A percentile compares a stretch with the other conserved stretches of the same genome.
Evolutionary conservation across 805 yeast genomes (phyloP).

Genomic region (Starmera quercuum): DNA sequence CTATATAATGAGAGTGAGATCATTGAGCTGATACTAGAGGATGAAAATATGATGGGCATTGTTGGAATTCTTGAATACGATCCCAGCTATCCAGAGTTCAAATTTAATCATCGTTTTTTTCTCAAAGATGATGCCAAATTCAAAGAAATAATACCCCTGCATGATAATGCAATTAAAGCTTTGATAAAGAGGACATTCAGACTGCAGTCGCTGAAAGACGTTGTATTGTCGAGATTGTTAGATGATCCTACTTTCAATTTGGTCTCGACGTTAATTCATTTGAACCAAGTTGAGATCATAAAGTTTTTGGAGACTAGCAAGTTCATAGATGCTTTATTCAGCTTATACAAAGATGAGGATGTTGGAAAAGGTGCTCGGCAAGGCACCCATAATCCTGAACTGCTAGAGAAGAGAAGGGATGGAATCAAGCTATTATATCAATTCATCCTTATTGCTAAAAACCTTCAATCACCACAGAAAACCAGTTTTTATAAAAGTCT

Average conservation of each 20-base stretch:
- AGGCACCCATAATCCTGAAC: slow-evolving; percentile 5
- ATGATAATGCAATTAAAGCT: slow-evolving; percentile 37
- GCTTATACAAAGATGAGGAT: slow-evolving; percentile 34
- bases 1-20: slow-evolving; percentile 63
- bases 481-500: slow-evolving; percentile 56
- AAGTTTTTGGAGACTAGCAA: slow-evolving; percentile 42
- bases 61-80: slow-evolving; percentile 86
- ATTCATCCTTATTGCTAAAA: slow-evolving; percentile 67
- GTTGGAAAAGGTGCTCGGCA: too few species aligned
- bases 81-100: slow-evolving; percentile 72
- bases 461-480: slow-evolving; percentile 50
- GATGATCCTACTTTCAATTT: slow-evolving; percentile 75
- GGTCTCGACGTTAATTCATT: slow-evolving; percentile 57
- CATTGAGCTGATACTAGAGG: slow-evolving; percentile 49
- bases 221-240: slow-evolving; percentile 69
- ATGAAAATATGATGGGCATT: slow-evolving; percentile 45
- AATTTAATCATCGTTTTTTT: slow-evolving; percentile 73
- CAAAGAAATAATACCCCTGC: slow-evolving; percentile 64
- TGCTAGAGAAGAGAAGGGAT: slow-evolving; percentile 39
- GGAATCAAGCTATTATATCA: slow-evolving; percentile 79
- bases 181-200: slow-evolving; percentile 71
- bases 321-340: slow-evolving; percentile 54
- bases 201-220: slow-evolving; percentile 78
- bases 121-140: slow-evolving; percentile 49
- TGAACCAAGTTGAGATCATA: slow-evolving; percentile 62